Base-by-base conservation (phyloP, 768 basidiomycete genomes). In the Lanmaoa pseudosensibilis region DNA sequence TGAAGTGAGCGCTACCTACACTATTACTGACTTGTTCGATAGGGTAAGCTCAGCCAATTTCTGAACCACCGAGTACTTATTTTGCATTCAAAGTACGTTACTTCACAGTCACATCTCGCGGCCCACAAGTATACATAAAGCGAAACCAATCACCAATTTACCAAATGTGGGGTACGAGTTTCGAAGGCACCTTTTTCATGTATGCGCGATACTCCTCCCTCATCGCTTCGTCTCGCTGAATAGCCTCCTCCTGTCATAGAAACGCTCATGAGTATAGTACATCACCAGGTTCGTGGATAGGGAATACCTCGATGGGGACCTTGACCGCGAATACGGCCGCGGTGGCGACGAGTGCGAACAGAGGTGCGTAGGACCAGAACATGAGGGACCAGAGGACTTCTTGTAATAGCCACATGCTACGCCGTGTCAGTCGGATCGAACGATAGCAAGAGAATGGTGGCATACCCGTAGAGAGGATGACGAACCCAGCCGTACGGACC, bases 401-500 rank as follows among this genome's bases (percentile, higher is more conserved):
- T 27, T 61, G 55, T 2, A 40, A 4, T 32, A 58, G 1, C 19
- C 46, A 11, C 9, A 45, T n/a, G 11, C 55, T 62, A n/a, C 5
- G 36, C 30, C 45, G 1, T 2, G 49, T 51, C 18, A 44, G 30
- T 21, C 40, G 2, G 11, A 21, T 13, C 16, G 4, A 19, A 15
- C 34, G 41, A 21, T 19, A 27, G 15, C 10, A 12, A 13, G 2
- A 4, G 9, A 18, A 18, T 15, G 0, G 13, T 6, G 39, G 9
- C 61, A 15, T 21, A 64, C 62, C 25, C 4, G 23, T 63, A 63
- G 25, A 59, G 19, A 1, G 62, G 62, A 30, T 59, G 61, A 15
- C 57, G 57, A 5, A 59, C 51, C 43, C 46, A 47, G n/a, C 62
- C 57, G 13, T 60, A 64, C 12, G 62, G 54, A 2, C 62, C 62